These are phyloP conservation scores for Anthoceros angustus DNA, from an alignment of 225 moss, liverwort and hornwort species.

Conservation along the genomic window DNA sequence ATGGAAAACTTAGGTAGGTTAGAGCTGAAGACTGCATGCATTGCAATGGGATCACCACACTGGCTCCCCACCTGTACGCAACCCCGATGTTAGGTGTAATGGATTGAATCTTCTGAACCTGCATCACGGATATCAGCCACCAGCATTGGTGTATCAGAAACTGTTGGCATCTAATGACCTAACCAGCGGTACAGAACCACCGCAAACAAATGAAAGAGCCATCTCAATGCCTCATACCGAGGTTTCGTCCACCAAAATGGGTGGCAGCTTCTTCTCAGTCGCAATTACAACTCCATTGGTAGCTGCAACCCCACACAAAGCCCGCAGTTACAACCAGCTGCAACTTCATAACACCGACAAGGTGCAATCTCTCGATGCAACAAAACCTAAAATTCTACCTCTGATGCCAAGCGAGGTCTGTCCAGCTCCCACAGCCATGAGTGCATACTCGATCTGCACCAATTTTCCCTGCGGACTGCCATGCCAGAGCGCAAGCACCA, in stretches of 20 bases:
- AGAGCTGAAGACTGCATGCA: neutral
- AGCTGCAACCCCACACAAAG: slow-evolving; percentile 24
- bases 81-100: slow-evolving; percentile 89
- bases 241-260: slow-evolving; percentile 75
- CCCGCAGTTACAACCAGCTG: neutral
- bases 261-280: slow-evolving; percentile 91
- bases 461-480: slow-evolving; percentile 74
- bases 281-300: slow-evolving; percentile 83
- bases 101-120: slow-evolving; percentile 93
- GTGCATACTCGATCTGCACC: slow-evolving; percentile 96
- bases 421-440: slow-evolving; percentile 92
- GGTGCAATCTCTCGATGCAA: neutral
- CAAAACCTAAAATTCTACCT: slow-evolving; percentile 24
- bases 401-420: slow-evolving; percentile 92
- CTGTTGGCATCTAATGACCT: neutral
- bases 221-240: slow-evolving; percentile 29
- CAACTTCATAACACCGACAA: neutral
- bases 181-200: slow-evolving; percentile 2
- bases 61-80: slow-evolving; percentile 52
- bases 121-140: neutral
- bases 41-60: neutral
- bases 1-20: slow-evolving; percentile 7
- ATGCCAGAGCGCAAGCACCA: slow-evolving; percentile 3
- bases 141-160: neutral
- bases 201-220: slow-evolving; percentile 11